Conservation (phyloP, 2,329 filamentous ascomycete species). For the Neocatenulostroma microsporum region DNA sequence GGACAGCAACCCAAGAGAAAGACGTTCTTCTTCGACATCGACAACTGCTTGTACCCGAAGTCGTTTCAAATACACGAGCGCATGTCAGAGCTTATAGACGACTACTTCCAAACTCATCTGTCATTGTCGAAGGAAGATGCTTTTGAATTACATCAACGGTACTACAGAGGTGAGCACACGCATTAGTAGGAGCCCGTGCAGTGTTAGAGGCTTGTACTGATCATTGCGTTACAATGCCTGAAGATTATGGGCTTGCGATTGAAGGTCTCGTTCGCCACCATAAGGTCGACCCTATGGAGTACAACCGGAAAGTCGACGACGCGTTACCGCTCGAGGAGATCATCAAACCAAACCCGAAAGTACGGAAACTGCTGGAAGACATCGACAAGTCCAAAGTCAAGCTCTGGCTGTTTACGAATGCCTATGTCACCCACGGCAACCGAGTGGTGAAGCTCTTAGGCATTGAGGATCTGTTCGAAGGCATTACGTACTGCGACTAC, state of each 20-base stretch:
- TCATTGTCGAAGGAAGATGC: slow-evolving; percentile 69
- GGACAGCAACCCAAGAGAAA: slow-evolving; percentile 4
- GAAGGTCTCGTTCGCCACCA: slow-evolving; percentile 91
- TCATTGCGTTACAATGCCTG: no score
- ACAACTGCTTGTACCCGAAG: slow-evolving; percentile 93
- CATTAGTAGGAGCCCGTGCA: no score
- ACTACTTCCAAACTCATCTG: slow-evolving; percentile 61
- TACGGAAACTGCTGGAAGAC: slow-evolving; percentile 69
- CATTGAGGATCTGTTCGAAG: slow-evolving; percentile 85
- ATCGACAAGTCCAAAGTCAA: slow-evolving; percentile 78
- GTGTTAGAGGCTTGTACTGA: no score
- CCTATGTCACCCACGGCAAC: slow-evolving; percentile 80
- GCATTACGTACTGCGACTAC: slow-evolving; percentile 93
- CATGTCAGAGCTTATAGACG: slow-evolving; percentile 76
- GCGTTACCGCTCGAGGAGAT: slow-evolving; percentile 80
- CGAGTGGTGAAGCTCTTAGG: slow-evolving; percentile 73
- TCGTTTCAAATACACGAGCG: slow-evolving; percentile 69
- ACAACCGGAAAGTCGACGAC: slow-evolving; percentile 91
- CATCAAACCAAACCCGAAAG: slow-evolving; percentile 66
- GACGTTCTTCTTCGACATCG: slow-evolving; percentile 76
- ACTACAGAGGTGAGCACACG: no score
- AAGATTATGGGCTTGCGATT: slow-evolving; percentile 92
- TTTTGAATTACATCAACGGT: slow-evolving; percentile 76
- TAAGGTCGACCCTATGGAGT: slow-evolving; percentile 88
- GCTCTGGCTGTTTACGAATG: slow-evolving; percentile 93